These are phyloP conservation scores for Sisymbrium irio DNA, from an alignment of 345 rosid genomes.

Conservation along the genomic window DNA sequence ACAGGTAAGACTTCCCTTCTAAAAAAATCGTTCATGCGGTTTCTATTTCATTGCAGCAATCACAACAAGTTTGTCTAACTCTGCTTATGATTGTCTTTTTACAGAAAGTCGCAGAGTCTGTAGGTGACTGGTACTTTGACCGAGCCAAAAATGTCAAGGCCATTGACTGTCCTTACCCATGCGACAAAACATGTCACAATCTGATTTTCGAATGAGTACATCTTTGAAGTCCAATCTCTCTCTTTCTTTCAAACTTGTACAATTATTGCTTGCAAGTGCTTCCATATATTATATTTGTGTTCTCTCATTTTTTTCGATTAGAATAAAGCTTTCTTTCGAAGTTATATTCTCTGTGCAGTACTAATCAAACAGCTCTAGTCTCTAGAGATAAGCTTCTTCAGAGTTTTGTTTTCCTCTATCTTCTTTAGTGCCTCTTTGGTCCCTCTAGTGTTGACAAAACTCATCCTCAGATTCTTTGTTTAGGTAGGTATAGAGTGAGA, in stretches of 20 bases:
- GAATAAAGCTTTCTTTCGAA: background rate
- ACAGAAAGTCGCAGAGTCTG: conserved; percentile 74
- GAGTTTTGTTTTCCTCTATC: background rate
- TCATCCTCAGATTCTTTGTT: background rate
- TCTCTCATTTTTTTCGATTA: no score
- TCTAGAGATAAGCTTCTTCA: background rate
- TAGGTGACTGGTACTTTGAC: conserved; percentile 87
- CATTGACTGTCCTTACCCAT: conserved; percentile 77
- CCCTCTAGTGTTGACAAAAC: conserved; percentile 2
- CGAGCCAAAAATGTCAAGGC: conserved; percentile 44
- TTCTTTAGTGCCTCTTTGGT: conserved; percentile 1
- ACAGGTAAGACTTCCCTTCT: conserved; percentile 40
- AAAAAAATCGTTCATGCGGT: background rate
- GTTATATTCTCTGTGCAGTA: background rate
- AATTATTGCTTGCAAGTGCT: background rate
- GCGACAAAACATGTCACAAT: conserved; percentile 79
- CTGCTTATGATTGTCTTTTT: background rate
- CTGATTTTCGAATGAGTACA: conserved; percentile 57
- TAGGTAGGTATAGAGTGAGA: background rate
- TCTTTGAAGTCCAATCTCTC: background rate
- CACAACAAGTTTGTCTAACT: background rate
- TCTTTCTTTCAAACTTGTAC: background rate
- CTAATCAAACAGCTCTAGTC: background rate
- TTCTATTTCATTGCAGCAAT: background rate
- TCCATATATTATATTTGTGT: no score